Percentiles rank a stretch among this genome's conserved stretches.
Evolutionary conservation across 768 basidiomycete species (phyloP).

Genomic region (Lactifluus hygrophoroides): DNA sequence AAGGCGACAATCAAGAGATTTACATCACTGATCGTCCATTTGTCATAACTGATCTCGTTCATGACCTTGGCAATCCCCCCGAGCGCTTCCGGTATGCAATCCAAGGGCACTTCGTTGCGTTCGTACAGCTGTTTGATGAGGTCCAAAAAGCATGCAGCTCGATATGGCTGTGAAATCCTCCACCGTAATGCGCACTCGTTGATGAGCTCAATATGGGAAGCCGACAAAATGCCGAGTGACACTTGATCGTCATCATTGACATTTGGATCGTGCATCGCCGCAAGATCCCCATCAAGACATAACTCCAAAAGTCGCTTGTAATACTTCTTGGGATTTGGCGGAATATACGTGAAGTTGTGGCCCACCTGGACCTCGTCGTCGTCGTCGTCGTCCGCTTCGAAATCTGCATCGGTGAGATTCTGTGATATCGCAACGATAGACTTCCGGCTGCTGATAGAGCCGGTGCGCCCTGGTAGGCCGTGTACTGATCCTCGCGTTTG

Average conservation of each 20-base stretch:
- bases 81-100: slow-evolving; percentile 89
- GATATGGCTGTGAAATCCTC: slow-evolving; percentile 76
- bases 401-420: slow-evolving; percentile 28
- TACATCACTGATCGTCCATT: slow-evolving; percentile 81
- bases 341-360: slow-evolving; percentile 83
- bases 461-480: slow-evolving; percentile 37
- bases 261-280: slow-evolving; percentile 81
- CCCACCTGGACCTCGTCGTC: slow-evolving; percentile 68
- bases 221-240: slow-evolving; percentile 81
- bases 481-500: slow-evolving; percentile 47
- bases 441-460: slow-evolving; percentile 59
- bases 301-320: slow-evolving; percentile 79
- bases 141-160: slow-evolving; percentile 73
- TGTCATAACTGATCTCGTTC: slow-evolving; percentile 58
- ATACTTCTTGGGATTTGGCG: slow-evolving; percentile 75
- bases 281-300: slow-evolving; percentile 78
- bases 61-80: slow-evolving; percentile 61
- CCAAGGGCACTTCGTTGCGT: slow-evolving; percentile 83
- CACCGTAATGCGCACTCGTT: slow-evolving; percentile 85
- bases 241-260: slow-evolving; percentile 96
- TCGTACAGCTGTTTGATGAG: slow-evolving; percentile 83
- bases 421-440: slow-evolving; percentile 35
- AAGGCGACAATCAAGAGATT: slow-evolving; percentile 28
- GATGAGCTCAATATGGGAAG: slow-evolving; percentile 70
- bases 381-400: slow-evolving; percentile 35